Evolutionary conservation across 108 stramenopile genomes (phyloP), one percentile per base, ranked within the genome.

Genomic region (Nitzschia palea): DNA sequence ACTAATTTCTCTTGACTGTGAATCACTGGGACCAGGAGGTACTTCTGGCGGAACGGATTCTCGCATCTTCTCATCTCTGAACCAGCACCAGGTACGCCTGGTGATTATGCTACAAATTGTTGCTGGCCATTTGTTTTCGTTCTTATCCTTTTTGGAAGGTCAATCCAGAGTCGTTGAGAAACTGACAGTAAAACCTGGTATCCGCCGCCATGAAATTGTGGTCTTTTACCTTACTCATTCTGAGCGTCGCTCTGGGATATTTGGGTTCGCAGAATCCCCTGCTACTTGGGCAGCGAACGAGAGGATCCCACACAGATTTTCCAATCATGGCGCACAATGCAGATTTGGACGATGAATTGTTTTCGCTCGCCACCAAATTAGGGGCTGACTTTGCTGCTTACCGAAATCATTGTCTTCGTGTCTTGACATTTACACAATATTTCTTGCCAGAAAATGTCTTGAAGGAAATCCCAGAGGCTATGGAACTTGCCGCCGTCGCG

Each of bases 391-490:
- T 68, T 53, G 61, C 22, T 2, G 42, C 71, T 8, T 82, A 78
- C 44, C 70, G 71, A 14, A 83, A 83, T 62, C 82, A 83, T 44
- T 83, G 82, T 62, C 64, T 78, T 12, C 75, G 82, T 25, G 78
- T 83, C 31, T 65, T 83, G 65, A 70, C 71, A 2, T 83, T 74
- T 42, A 65, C 82, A n/a, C 59, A 56, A 20, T 77, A 73, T 44
- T 62, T 66, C 45, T 70, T 71, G 22, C 33, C 36, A 8, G 67
- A 62, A 4, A 35, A 12, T n/a, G 54, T 40, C 10, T 18, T 47
- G 25, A 57, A 73, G 43, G 48, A 68, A 51, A 27, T 61, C 4
- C 61, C 70, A 2, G 48, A 72, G 26, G 51, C 59, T 9, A 73
- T 77, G 71, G 68, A 79, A 45, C 26, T 80, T 33, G 68, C 67